Evolutionary conservation across 1,284 basidiomycete species (phyloP), one percentile per base, ranked within the genome.

Genomic region (Fomitopsis schrenkii): DNA sequence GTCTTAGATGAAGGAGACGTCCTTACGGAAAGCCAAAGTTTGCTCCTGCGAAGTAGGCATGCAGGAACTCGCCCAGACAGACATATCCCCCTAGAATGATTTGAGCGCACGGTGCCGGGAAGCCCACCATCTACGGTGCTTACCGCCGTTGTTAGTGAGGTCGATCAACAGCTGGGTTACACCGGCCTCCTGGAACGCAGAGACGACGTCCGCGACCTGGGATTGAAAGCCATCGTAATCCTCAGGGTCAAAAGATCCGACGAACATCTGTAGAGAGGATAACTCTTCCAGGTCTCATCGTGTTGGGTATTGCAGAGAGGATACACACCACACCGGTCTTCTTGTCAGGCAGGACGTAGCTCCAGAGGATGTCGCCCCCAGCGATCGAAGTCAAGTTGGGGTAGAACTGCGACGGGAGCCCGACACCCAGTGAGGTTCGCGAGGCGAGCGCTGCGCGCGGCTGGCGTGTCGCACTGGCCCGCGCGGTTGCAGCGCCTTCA

Each of bases 101-200:
- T 57, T 41, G 33, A 38, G 19, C 57, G 22, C 12, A 3, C 22
- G 19, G 59, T 38, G 28, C 12, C 5, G 40, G 41, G 61, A 42
- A 15, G n/a, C 10, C 40, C 19, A 62, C 57, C 12, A 12, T 9
- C 8, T 33, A 10, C 45, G 46, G 58, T 28, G 66, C 72, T 46
- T 59, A 81, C 85, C 85, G 63, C 82, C 83, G 64, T 88, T 89
- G 69, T 86, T 83, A 4, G 82, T 82, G 35, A 87, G 67, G 66
- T 88, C 86, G 52, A 89, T 78, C 33, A 89, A 67, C 15, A 89
- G 70, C 33, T 77, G 78, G 0, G 76, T 79, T 5, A 85, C 81
- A 7, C 81, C 82, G 1, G 79, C 76, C 1, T 70, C 64, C 65
- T 83, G 72, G 74, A 88, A 83, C 6, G 76, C 68, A 4, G 72